phyloP scores from a whole-genome alignment of 2,329 filamentous ascomycete genomes.

The Onygena corvina region DNA sequence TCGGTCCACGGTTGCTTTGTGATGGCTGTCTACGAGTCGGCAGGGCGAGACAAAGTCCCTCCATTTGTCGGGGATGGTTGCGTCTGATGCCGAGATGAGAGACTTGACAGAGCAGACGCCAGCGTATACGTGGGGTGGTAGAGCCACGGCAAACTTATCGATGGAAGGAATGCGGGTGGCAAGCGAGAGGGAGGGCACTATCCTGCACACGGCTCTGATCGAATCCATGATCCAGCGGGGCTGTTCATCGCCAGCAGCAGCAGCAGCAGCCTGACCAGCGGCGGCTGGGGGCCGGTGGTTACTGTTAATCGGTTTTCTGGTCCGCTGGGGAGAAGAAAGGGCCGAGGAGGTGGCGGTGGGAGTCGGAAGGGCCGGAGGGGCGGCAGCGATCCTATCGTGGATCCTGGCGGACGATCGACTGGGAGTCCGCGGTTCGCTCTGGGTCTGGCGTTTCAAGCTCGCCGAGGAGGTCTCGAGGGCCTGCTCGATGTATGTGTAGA shows the following conservation, averaged over 20 bases:
- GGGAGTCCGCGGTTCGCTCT: slow-evolving; percentile 16
- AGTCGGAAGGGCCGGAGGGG: slow-evolving; percentile 14
- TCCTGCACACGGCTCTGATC: slow-evolving; percentile 53
- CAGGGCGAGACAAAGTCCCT: slow-evolving; percentile 26
- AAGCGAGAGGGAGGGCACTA: slow-evolving; percentile 26
- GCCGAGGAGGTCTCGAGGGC: slow-evolving; percentile 41
- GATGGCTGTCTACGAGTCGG: no score
- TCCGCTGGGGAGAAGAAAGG: not conserved
- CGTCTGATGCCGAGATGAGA: slow-evolving; percentile 30
- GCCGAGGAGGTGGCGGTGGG: slow-evolving; percentile 8
- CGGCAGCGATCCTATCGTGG: slow-evolving; percentile 21
- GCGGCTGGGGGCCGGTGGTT: not conserved
- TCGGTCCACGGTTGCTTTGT: slow-evolving; percentile 17
- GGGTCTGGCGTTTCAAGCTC: slow-evolving; percentile 28
- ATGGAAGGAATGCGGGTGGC: slow-evolving; percentile 40
- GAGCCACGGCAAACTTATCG: slow-evolving; percentile 66
- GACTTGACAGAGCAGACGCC: slow-evolving; percentile 53
- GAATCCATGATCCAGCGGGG: slow-evolving; percentile 59
- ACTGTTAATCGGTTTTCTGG: not conserved
- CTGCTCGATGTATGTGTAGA: slow-evolving; percentile 68
- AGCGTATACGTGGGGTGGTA: slow-evolving; percentile 49
- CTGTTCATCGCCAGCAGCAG: slow-evolving; percentile 26
- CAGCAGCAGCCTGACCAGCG: no score
- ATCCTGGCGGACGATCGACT: slow-evolving; percentile 15
- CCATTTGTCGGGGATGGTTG: slow-evolving; percentile 30